These are phyloP conservation scores for Botrytis galanthina DNA, from an alignment of 2,329 filamentous ascomycete genomes.

Conservation along the genomic window DNA sequence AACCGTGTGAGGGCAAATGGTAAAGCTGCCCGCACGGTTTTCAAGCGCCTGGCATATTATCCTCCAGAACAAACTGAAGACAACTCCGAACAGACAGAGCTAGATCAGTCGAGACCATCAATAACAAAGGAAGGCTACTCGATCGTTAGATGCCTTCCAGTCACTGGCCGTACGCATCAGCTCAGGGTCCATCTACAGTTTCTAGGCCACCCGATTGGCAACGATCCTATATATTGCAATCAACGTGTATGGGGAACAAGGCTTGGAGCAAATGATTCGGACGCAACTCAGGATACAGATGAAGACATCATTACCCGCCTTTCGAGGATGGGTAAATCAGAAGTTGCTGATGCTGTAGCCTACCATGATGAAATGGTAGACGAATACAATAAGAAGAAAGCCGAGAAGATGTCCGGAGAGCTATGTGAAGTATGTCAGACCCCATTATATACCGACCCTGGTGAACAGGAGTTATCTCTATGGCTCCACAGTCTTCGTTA, in stretches of 20 bases:
- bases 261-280: conserved; percentile 66
- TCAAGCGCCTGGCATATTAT: conserved; percentile 91
- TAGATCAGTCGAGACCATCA: conserved; percentile 40
- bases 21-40: conserved; percentile 85
- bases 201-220: conserved; percentile 90
- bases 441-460: conserved; percentile 89
- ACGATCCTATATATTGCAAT: conserved; percentile 97
- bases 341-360: conserved; percentile 83
- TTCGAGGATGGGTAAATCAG: conserved; percentile 88
- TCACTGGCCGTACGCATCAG: conserved; percentile 94
- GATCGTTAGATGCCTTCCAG: conserved; percentile 87
- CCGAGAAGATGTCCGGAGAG: conserved; percentile 89
- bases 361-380: conserved; percentile 95
- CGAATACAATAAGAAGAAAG: conserved; percentile 83
- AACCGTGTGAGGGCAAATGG: conserved; percentile 94
- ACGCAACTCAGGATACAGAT: conserved; percentile 70
- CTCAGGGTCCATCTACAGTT: conserved; percentile 93
- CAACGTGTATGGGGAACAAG: conserved; percentile 83
- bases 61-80: conserved; percentile 44
- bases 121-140: conserved; percentile 76
- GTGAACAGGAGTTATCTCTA: conserved; percentile 82
- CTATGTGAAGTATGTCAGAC: conserved; percentile 80
- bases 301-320: conserved; percentile 86
- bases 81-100: conserved; percentile 13
- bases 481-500: conserved; percentile 93